Evolutionary conservation across 164 flowering plant genomes (phyloP).

Genomic region (Nelumbo lutea): DNA sequence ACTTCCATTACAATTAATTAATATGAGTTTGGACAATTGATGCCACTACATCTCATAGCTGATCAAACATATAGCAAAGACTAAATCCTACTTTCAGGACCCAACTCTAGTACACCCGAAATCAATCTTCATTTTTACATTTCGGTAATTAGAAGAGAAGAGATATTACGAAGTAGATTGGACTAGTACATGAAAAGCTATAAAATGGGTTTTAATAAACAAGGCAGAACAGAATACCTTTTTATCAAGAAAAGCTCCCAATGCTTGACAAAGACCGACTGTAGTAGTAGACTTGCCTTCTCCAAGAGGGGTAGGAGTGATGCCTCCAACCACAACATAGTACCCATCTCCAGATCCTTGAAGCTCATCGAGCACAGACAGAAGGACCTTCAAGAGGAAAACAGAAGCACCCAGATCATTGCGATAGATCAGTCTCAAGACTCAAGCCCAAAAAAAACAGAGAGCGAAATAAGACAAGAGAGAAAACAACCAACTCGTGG

Average conservation of each 20-base stretch:
- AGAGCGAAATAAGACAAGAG: not conserved
- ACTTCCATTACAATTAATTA: too few species aligned
- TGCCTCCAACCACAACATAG: conserved; percentile 98
- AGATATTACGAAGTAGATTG: too few species aligned
- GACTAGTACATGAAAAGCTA: too few species aligned
- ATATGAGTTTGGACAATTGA: too few species aligned
- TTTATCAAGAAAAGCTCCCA: conserved; percentile 92
- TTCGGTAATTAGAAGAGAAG: too few species aligned
- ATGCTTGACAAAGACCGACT: conserved; percentile 96
- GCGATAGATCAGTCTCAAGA: not conserved
- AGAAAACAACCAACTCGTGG: not conserved
- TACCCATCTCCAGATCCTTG: conserved; percentile 76
- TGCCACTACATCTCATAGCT: too few species aligned
- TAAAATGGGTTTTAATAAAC: not conserved
- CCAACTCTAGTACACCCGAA: too few species aligned
- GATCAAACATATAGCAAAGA: too few species aligned
- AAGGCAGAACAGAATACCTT: conserved; percentile 46
- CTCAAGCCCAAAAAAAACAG: not conserved
- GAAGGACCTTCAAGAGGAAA: conserved; percentile 45
- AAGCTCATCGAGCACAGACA: conserved; percentile 79
- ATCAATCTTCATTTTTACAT: too few species aligned
- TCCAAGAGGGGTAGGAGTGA: conserved; percentile 98
- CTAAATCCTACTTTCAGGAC: too few species aligned
- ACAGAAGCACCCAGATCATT: conserved; percentile 8
- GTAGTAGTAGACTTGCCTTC: conserved; percentile 99